These are phyloP conservation scores for Candida sanyiensis DNA, from an alignment of 805 yeast genomes.

Conservation along the genomic window DNA sequence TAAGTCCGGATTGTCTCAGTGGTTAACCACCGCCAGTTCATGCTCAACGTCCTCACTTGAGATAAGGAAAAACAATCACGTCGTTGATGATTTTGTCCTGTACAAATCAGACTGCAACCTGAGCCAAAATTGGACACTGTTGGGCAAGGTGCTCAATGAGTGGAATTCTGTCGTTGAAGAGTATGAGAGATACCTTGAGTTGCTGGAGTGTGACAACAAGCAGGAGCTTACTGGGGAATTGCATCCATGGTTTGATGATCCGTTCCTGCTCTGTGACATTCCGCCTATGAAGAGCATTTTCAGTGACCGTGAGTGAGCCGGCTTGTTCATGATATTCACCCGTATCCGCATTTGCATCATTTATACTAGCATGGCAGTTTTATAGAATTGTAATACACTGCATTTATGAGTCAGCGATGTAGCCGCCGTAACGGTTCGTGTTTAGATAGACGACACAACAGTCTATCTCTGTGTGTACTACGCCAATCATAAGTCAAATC, in stretches of 20 bases:
- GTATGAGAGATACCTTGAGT: conserved; percentile 31
- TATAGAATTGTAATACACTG: no score
- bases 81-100: background rate
- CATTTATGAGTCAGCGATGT: no score
- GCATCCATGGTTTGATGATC: conserved; percentile 13
- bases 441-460: no score
- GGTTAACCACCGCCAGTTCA: conserved; percentile 6
- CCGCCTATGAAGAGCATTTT: conserved; percentile 12
- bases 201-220: conserved; percentile 10
- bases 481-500: no score
- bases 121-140: conserved; percentile 20
- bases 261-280: conserved; percentile 14
- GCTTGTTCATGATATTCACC: no score
- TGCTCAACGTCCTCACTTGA: background rate
- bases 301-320: no score
- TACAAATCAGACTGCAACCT: background rate
- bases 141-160: conserved; percentile 49
- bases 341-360: no score
- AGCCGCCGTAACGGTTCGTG: no score
- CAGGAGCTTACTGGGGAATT: conserved; percentile 4
- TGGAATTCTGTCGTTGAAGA: conserved; percentile 45
- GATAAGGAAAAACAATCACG: background rate
- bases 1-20: conserved; percentile 3
- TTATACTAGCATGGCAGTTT: no score
- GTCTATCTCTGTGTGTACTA: no score